Evolutionary conservation across 1,139 yeast species (phyloP).

Genomic region (Sugiyamaella neomexicana): DNA sequence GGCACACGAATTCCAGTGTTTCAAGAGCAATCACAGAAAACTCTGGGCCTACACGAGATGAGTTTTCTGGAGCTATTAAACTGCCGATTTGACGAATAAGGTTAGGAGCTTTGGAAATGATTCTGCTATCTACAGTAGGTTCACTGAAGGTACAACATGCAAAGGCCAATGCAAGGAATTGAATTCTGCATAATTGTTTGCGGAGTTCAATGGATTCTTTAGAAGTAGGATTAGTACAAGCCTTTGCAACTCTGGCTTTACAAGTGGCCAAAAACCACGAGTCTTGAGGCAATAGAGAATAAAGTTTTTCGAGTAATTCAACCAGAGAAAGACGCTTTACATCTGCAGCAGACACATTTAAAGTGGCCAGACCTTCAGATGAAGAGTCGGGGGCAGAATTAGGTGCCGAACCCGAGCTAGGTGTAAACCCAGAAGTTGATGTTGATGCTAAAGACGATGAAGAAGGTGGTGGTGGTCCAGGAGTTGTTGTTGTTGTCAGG

Average conservation of each 20-base stretch:
- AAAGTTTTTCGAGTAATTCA: slow-evolving; percentile 64
- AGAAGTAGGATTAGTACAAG: slow-evolving; percentile 54
- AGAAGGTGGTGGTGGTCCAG: not conserved
- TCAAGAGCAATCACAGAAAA: slow-evolving; percentile 63
- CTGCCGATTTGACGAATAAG: slow-evolving; percentile 71
- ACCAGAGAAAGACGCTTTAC: slow-evolving; percentile 43
- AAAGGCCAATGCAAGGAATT: slow-evolving; percentile 67
- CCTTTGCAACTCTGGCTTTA: slow-evolving; percentile 65
- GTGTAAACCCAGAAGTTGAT: not conserved
- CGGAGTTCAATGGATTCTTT: slow-evolving; percentile 58
- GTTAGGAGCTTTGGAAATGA: slow-evolving; percentile 76
- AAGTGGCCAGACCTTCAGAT: slow-evolving; percentile 33
- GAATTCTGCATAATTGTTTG: slow-evolving; percentile 59
- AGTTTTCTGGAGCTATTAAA: slow-evolving; percentile 59
- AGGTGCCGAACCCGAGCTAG: not conserved
- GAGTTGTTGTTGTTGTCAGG: slow-evolving; percentile 1
- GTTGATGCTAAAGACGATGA: not conserved
- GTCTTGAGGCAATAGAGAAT: slow-evolving; percentile 58
- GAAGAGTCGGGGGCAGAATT: slow-evolving; percentile 2
- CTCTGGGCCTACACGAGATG: slow-evolving; percentile 46
- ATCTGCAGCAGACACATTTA: slow-evolving; percentile 33
- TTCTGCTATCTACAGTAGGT: slow-evolving; percentile 55
- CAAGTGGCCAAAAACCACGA: slow-evolving; percentile 65
- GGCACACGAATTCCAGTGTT: slow-evolving; percentile 70
- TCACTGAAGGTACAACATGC: slow-evolving; percentile 53